Percentiles rank a stretch among this genome's conserved stretches.
These are phyloP conservation scores for Apiotrichum mycotoxinovorans DNA, from an alignment of 1,284 basidiomycete species.

Conservation along the genomic window DNA sequence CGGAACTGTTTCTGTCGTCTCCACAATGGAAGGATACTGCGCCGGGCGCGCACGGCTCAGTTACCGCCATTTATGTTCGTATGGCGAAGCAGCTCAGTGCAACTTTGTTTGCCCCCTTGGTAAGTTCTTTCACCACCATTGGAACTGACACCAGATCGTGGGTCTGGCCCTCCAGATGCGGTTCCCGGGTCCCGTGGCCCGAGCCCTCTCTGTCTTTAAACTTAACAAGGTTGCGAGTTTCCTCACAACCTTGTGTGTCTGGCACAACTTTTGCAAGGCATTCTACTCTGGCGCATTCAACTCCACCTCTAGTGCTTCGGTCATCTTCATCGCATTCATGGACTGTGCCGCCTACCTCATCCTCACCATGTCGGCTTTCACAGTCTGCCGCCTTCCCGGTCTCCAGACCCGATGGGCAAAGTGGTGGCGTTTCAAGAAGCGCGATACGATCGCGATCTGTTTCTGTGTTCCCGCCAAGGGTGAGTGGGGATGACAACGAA, in stretches of 20 bases:
- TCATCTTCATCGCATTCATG: constrained; percentile 36
- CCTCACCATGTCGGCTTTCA: constrained; percentile 8
- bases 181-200: constrained; percentile 8
- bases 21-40: background rate
- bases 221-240: constrained; percentile 10
- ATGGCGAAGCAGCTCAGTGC: constrained; percentile 16
- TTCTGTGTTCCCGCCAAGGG: constrained; percentile 29
- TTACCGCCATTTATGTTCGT: constrained; percentile 9
- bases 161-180: constrained; percentile 5
- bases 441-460: constrained; percentile 23
- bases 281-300: constrained; percentile 40
- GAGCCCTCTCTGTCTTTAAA: background rate
- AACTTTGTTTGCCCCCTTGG: constrained; percentile 8
- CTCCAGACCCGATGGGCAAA: constrained; percentile 4
- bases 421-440: constrained; percentile 18
- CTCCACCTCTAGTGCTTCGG: constrained; percentile 28
- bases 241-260: constrained; percentile 10
- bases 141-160: constrained; percentile 5
- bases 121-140: background rate
- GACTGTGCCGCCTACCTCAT: constrained; percentile 27
- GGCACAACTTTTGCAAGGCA: constrained; percentile 36
- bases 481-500: background rate
- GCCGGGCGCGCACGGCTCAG: background rate
- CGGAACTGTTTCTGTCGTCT: constrained; percentile 4
- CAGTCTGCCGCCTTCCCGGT: constrained; percentile 26